These are phyloP conservation scores for Candida labiduridarum DNA, from an alignment of 1,139 yeast species.

Conservation along the genomic window DNA sequence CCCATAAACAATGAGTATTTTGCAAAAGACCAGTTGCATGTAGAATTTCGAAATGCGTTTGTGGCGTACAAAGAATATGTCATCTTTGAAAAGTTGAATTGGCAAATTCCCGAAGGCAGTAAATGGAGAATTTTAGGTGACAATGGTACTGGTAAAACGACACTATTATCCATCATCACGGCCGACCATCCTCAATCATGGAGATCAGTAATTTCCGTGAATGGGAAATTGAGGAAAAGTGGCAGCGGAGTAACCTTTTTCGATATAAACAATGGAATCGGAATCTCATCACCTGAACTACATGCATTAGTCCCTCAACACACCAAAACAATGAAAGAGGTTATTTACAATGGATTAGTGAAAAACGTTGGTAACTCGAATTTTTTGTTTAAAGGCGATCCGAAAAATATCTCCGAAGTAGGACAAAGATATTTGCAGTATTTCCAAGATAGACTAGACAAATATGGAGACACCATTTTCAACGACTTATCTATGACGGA, in stretches of 20 bases:
- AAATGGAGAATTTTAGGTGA: slow-evolving; percentile 89
- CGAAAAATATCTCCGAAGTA: slow-evolving; percentile 16
- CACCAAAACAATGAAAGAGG: slow-evolving; percentile 51
- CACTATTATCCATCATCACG: slow-evolving; percentile 77
- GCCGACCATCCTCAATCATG: slow-evolving; percentile 98
- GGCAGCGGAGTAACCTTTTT: slow-evolving; percentile 74
- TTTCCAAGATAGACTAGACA: slow-evolving; percentile 31
- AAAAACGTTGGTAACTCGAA: slow-evolving; percentile 59
- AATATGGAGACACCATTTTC: slow-evolving; percentile 43
- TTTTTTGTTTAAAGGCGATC: slow-evolving; percentile 29
- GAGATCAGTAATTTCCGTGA: slow-evolving; percentile 67
- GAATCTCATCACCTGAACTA: slow-evolving; percentile 88
- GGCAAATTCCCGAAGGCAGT: slow-evolving; percentile 72
- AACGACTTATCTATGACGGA: slow-evolving; percentile 63
- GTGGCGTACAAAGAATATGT: slow-evolving; percentile 67
- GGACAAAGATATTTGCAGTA: slow-evolving; percentile 22
- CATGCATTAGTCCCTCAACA: slow-evolving; percentile 76
- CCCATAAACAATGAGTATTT: slow-evolving; percentile 12
- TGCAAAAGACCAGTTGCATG: slow-evolving; percentile 25
- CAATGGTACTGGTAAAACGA: slow-evolving; percentile 93
- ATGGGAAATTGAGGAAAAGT: slow-evolving; percentile 69
- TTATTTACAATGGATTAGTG: slow-evolving; percentile 74
- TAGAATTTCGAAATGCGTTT: slow-evolving; percentile 65
- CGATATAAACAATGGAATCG: slow-evolving; percentile 76
- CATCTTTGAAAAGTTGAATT: slow-evolving; percentile 59